Evolutionary conservation across 2,329 filamentous ascomycete species (phyloP).

Genomic region (Didymellaceae sp.): DNA sequence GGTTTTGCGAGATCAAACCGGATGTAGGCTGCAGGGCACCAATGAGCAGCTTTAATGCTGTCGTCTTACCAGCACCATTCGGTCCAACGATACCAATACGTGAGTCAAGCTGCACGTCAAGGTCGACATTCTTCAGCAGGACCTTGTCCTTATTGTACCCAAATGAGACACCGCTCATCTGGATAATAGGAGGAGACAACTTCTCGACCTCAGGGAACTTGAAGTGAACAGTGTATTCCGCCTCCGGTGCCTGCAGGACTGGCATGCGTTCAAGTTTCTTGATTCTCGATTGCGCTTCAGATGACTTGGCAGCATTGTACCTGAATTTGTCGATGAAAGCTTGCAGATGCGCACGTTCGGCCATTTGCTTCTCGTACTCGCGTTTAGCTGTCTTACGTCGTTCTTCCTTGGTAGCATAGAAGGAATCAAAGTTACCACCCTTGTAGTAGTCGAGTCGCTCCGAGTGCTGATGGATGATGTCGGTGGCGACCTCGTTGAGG

Average conservation of each 20-base stretch:
- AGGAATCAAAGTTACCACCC: conserved; percentile 81
- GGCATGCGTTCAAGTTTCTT: conserved; percentile 99
- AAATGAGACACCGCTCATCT: conserved; percentile 92
- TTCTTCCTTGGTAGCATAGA: conserved; percentile 93
- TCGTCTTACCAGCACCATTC: conserved; percentile 98
- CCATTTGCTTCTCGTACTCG: conserved; percentile 99
- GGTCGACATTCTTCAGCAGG: conserved; percentile 83
- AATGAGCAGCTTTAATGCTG: conserved; percentile 95
- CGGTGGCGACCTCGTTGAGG: conserved; percentile 97
- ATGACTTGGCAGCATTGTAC: conserved; percentile 98
- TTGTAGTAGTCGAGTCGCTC: conserved; percentile 98
- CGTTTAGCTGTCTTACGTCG: conserved; percentile 94
- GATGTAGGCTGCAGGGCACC: conserved; percentile 77
- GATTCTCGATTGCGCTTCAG: conserved; percentile 96
- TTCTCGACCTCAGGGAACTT: conserved; percentile 98
- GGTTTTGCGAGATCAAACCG: conserved; percentile 86
- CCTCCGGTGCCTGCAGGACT: conserved; percentile 84
- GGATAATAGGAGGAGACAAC: conserved; percentile 94
- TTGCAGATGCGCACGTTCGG: conserved; percentile 88
- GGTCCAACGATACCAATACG: conserved; percentile 99
- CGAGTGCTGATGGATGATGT: conserved; percentile 98
- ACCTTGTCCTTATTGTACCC: conserved; percentile 83
- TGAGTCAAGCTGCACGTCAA: conserved; percentile 97
- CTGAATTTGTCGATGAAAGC: conserved; percentile 99
- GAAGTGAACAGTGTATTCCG: conserved; percentile 95